phyloP scores from a whole-genome alignment of 192 early-diverging fungal species.

The Coemansia aciculifera region DNA sequence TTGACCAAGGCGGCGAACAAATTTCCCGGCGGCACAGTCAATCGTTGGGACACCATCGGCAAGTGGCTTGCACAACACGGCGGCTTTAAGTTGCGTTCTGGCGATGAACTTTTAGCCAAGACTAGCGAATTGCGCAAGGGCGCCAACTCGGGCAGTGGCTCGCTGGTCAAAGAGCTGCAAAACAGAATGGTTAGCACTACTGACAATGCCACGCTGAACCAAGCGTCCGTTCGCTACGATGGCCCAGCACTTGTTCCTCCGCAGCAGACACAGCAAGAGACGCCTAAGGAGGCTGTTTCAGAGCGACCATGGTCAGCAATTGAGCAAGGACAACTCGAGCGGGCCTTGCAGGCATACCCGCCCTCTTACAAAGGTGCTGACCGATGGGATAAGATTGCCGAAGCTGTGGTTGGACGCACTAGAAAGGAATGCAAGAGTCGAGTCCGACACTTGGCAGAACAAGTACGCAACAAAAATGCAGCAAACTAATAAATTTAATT shows the following conservation, averaged over 20 bases:
- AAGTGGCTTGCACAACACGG: conserved; percentile 76
- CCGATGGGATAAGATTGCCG: conserved; percentile 68
- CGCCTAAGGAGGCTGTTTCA: not conserved
- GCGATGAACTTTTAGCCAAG: conserved; percentile 74
- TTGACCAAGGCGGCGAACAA: conserved; percentile 81
- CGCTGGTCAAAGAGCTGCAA: conserved; percentile 44
- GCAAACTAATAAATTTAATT: not conserved
- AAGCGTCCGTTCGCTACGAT: conserved; percentile 29
- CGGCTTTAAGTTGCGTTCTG: conserved; percentile 57
- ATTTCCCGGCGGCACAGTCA: conserved; percentile 74
- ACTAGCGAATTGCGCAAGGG: conserved; percentile 71
- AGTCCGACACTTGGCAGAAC: conserved; percentile 51
- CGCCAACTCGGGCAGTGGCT: conserved; percentile 31
- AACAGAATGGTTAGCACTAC: conserved; percentile 23
- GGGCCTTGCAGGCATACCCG: conserved; percentile 61
- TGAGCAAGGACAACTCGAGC: conserved; percentile 60
- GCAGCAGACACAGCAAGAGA: not conserved
- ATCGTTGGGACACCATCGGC: conserved; percentile 78
- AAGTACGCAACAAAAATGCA: conserved; percentile 18
- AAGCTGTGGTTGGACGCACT: conserved; percentile 57
- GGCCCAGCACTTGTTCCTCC: conserved; percentile 1
- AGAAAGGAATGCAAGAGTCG: conserved; percentile 67
- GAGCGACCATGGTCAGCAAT: conserved; percentile 56
- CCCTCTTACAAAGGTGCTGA: conserved; percentile 60
- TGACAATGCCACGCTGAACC: not conserved